phyloP scores from a whole-genome alignment of 331 rosid species.

The Spiraea crenata region DNA sequence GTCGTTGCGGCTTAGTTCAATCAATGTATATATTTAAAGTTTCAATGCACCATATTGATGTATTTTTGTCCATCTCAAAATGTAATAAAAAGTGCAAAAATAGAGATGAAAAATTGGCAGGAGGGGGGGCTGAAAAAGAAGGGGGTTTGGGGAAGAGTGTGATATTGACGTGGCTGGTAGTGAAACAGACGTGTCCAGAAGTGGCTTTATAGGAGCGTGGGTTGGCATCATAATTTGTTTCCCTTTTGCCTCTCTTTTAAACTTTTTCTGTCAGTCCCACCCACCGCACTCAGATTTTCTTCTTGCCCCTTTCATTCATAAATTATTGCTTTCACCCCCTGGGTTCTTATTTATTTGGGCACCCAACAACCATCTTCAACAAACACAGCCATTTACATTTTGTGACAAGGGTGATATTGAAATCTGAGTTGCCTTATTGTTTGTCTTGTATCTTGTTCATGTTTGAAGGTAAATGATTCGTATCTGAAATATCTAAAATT shows the following conservation, averaged over 20 bases:
- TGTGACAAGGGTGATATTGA: not conserved
- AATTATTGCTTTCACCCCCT: not conserved
- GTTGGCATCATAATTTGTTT: slow-evolving; percentile 15
- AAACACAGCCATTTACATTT: not conserved
- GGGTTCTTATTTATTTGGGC: not conserved
- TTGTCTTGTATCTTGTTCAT: too few relatives aligned
- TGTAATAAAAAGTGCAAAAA: too few relatives aligned
- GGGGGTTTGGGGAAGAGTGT: not conserved
- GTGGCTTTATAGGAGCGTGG: slow-evolving; percentile 28
- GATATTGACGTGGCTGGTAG: not conserved
- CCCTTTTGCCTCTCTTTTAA: slow-evolving; percentile 26
- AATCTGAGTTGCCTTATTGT: not conserved
- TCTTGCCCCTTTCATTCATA: not conserved
- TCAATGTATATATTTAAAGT: too few relatives aligned
- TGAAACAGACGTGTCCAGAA: slow-evolving; percentile 12
- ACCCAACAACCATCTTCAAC: not conserved
- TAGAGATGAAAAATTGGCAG: too few relatives aligned
- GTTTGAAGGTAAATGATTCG: too few relatives aligned
- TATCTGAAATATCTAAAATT: too few relatives aligned
- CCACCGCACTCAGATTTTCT: slow-evolving; percentile 17
- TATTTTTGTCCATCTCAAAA: too few relatives aligned
- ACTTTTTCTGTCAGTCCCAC: slow-evolving; percentile 35
- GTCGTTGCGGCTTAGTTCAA: too few relatives aligned
- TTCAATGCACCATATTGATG: too few relatives aligned
- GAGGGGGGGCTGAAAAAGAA: too few relatives aligned